Base-by-base conservation (phyloP, 2,329 filamentous ascomycete genomes). In the Pseudogymnoascus sp. region DNA sequence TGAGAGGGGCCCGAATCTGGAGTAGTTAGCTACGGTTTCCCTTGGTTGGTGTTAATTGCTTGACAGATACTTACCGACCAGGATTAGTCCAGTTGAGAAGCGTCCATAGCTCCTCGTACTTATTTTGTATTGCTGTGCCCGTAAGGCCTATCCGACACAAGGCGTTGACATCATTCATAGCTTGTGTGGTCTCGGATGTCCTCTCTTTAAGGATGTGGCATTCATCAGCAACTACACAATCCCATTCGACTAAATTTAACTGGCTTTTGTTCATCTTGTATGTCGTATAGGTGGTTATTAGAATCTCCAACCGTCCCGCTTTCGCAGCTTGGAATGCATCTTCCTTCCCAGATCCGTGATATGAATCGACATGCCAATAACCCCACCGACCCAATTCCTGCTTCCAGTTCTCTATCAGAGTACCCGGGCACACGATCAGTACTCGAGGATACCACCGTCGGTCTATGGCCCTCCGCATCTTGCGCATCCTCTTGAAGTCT, bases 101-200 rank as follows among this genome's bases (percentile, higher is more conserved):
- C 0, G 92, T 96, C 93, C 93, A 99, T 0, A 99, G 82, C 74
- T 99, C 95, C 72, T 97, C 91, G 73, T 99, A 99, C 68, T 91
- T 95, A 75, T 99, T 99, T 73, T 99, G 95, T 50, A 99, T 97
- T 0, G 93, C 93, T 0, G 95, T 99, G 1, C 95, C 95, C 0
- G 93, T 97, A 8, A 99, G 80, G 0, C 95, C 95, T 65, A 99
- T 93, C 35, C 95, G 85, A 72, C 95, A 97, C 2, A 97, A 82
- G 0, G 93, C 87, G 69, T 99, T 99, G 69, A 97, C 80, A 66
- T 93, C 85, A 69, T 91, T 90, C 88, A 99, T 93, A 0, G 92
- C 87, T 71, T 89, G 85, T 0, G 93, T 95, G 7, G 88, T 89
- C 66, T 88, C 89, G 0, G 93, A 88, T 47, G 78, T 82, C 60